Base-by-base conservation (phyloP, 2,329 filamentous ascomycete species). In the Diplodia seriata region DNA sequence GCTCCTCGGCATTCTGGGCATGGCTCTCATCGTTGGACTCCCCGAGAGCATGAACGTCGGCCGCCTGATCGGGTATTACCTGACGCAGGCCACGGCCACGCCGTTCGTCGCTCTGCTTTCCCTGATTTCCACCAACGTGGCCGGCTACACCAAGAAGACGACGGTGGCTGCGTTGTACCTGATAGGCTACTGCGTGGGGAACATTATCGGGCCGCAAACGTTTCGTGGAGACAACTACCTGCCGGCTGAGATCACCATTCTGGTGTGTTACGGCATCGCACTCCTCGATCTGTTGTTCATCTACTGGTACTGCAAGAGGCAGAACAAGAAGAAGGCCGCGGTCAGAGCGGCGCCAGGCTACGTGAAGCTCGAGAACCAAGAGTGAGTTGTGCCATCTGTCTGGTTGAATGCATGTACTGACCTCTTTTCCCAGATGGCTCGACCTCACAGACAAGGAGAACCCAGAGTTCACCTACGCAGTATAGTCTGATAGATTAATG, bases 361-460 rank as follows among this genome's bases (percentile, higher is more conserved):
- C 74, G 80, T 81, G 29, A 88, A 84, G 76, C 70, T 90, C 66
- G 86, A 88, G 75, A 90, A 90, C 70, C 88, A 90, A 76, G 89
- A 90, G 81, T 90, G 75, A 70, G 71, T 69, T 26, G 38, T 18
- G 40, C 64, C 11, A 15, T 23, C 14, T 53, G n/a, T 59, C 38
- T 33, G 0, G 4, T 23, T 15, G 5, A n/a, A 49, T 53, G 12
- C 68, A 33, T 43, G 38, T 23, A 38, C 36, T 51, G 40, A 51
- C 33, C 20, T 53, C 36, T 20, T 20, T 40, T 14, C 12, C 18
- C 20, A 81, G 79, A 67, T 84, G 86, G 78, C 80, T 87, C 68
- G 88, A 91, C 74, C 76, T 91, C 70, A 91, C 88, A 4, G 89
- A 91, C 73, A 78, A 82, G 67, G 89, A 91, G 80, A 91, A 90